These are phyloP conservation scores for Lumnitzera racemosa DNA, from an alignment of 345 rosid genomes.

Conservation along the genomic window DNA sequence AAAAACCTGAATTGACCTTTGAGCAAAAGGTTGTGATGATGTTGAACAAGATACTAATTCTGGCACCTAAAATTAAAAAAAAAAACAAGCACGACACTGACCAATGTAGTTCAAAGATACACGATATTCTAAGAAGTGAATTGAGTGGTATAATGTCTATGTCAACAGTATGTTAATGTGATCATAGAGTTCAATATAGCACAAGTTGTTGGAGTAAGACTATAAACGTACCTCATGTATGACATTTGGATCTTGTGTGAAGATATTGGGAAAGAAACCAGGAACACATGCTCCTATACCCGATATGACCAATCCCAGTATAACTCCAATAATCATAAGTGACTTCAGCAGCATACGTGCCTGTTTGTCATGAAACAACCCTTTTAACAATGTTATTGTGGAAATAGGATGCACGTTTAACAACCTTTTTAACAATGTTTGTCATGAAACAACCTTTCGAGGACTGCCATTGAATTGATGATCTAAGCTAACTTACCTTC, in stretches of 20 bases:
- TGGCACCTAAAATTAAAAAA: too few relatives aligned
- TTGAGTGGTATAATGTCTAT: too few relatives aligned
- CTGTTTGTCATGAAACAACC: slow-evolving; percentile 20
- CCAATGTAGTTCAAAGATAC: too few relatives aligned
- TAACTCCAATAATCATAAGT: slow-evolving; percentile 37
- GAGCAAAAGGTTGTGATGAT: too few relatives aligned
- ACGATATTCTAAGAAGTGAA: too few relatives aligned
- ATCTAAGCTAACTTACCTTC: slow-evolving; percentile 22
- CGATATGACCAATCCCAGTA: slow-evolving; percentile 30
- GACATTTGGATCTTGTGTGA: slow-evolving; percentile 34
- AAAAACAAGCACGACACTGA: too few relatives aligned
- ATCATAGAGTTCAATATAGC: neutral
- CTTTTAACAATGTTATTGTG: too few relatives aligned
- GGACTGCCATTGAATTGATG: too few relatives aligned
- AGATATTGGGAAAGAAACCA: slow-evolving; percentile 40
- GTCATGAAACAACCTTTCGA: neutral
- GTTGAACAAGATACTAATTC: too few relatives aligned
- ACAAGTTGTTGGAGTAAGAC: neutral
- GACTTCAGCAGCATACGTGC: slow-evolving; percentile 43
- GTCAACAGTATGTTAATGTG: too few relatives aligned
- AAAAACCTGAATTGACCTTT: too few relatives aligned
- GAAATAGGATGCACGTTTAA: neutral
- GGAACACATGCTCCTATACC: slow-evolving; percentile 39
- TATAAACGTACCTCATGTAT: slow-evolving; percentile 28
- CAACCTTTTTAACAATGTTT: too few relatives aligned